Conservation (phyloP, 108 stramenopile species). For the Phaeodactylum tricornutum region DNA sequence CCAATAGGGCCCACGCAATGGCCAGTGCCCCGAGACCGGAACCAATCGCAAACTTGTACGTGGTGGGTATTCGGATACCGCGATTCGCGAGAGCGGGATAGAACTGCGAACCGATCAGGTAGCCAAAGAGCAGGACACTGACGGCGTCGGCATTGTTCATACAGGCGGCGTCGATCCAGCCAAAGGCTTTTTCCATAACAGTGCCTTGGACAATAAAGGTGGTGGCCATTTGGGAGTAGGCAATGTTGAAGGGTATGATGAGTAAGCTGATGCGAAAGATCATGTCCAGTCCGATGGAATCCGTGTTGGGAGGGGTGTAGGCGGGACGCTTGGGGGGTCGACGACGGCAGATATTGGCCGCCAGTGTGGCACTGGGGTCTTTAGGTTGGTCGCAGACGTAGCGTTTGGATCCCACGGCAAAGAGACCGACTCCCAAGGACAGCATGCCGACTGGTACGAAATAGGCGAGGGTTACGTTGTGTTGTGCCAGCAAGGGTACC, state of each 20-base stretch:
- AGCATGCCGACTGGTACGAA: conserved; percentile 64
- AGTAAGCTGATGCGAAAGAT: conserved; percentile 39
- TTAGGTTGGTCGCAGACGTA: conserved; percentile 29
- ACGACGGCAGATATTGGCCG: too few species aligned
- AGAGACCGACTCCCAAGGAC: conserved; percentile 43
- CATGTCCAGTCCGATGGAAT: conserved; percentile 25
- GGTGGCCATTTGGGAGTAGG: conserved; percentile 82
- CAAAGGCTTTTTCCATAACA: conserved; percentile 65
- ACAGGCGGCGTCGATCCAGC: conserved; percentile 63
- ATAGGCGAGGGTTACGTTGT: conserved; percentile 64
- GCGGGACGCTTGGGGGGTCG: too few species aligned
- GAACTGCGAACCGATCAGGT: conserved; percentile 41
- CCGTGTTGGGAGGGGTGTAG: not conserved
- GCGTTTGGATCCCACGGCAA: conserved; percentile 45
- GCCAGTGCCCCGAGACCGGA: conserved; percentile 51
- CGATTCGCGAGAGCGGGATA: conserved; percentile 54
- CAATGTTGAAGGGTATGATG: conserved; percentile 77
- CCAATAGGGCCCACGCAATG: conserved; percentile 56
- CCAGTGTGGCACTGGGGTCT: not conserved
- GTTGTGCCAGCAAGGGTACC: conserved; percentile 64
- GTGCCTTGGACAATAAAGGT: conserved; percentile 82
- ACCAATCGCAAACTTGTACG: conserved; percentile 81
- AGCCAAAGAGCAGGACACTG: conserved; percentile 61
- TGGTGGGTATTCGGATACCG: conserved; percentile 63
- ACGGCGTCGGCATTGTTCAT: conserved; percentile 76